Percentiles rank a stretch among this genome's conserved stretches.
phyloP scores from a whole-genome alignment of 331 rosid species.

The Malus hybrid region DNA sequence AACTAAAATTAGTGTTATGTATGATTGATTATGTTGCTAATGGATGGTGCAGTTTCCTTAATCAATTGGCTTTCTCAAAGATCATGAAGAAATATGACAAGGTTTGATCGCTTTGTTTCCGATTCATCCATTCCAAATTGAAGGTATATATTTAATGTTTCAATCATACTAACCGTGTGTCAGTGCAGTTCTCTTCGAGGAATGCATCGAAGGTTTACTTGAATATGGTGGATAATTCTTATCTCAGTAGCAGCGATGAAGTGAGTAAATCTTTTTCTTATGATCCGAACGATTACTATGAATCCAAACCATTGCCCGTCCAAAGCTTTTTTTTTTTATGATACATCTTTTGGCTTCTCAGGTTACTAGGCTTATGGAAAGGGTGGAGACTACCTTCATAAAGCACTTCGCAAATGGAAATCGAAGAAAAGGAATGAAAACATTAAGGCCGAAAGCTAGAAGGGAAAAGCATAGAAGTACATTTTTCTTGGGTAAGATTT shows the following conservation, averaged over 20 bases:
- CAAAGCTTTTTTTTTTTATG: background rate
- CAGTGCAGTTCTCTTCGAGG: conserved; percentile 41
- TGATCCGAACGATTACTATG: background rate
- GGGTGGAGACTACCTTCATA: conserved; percentile 52
- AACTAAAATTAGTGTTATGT: background rate
- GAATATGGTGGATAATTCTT: conserved; percentile 59
- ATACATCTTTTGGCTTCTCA: conserved; percentile 15
- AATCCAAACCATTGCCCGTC: background rate
- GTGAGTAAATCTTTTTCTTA: conserved; percentile 14
- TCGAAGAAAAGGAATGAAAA: conserved; percentile 56
- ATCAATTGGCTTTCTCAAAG: conserved; percentile 40
- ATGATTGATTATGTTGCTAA: conserved; percentile 1
- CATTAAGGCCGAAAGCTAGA: conserved; percentile 43
- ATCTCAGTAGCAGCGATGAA: conserved; percentile 44
- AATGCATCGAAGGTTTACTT: conserved; percentile 54
- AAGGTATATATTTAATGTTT: background rate
- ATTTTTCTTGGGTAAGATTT: conserved; percentile 48
- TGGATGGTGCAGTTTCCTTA: conserved; percentile 51
- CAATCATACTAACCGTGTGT: background rate
- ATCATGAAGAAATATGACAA: conserved; percentile 70
- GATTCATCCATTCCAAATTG: background rate
- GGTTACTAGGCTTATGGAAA: conserved; percentile 54
- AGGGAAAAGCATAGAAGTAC: conserved; percentile 49
- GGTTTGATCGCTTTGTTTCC: conserved; percentile 26
- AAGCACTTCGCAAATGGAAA: conserved; percentile 71